Percentiles rank a stretch among this genome's conserved stretches.
Evolutionary conservation across 2,329 filamentous ascomycete species (phyloP).

Genomic region (Pyricularia pennisetigena): DNA sequence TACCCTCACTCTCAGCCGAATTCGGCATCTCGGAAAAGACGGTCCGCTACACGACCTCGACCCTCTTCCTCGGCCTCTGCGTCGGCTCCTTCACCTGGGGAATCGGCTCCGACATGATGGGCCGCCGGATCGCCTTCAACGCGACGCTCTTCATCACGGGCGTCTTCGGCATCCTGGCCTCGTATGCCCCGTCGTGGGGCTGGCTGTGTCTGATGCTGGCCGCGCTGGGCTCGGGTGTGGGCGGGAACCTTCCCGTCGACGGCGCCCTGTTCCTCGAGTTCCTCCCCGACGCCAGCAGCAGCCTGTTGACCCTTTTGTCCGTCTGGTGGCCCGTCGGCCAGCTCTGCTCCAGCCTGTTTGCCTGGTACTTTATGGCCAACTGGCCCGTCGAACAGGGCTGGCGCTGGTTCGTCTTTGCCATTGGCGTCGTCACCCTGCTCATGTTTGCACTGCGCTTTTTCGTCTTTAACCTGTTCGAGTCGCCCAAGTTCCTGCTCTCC

Average conservation of each 20-base stretch:
- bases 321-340: constrained; percentile 84
- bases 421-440: constrained; percentile 61
- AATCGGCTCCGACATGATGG: constrained; percentile 66
- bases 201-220: constrained; percentile 50
- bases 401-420: constrained; percentile 62
- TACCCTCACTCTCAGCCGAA: constrained; percentile 64
- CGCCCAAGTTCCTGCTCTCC: constrained; percentile 73
- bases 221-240: constrained; percentile 57
- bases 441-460: constrained; percentile 77
- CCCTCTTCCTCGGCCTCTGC: constrained; percentile 67
- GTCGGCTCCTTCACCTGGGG: constrained; percentile 76
- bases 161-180: constrained; percentile 62
- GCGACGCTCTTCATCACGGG: constrained; percentile 65
- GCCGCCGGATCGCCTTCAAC: constrained; percentile 75
- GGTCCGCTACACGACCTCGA: constrained; percentile 72
- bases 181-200: constrained; percentile 59
- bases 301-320: constrained; percentile 68
- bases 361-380: constrained; percentile 66
- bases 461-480: constrained; percentile 74
- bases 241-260: constrained; percentile 70
- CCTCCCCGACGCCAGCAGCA: constrained; percentile 62
- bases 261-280: constrained; percentile 79
- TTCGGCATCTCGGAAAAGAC: constrained; percentile 61
- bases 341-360: constrained; percentile 59
- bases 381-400: constrained; percentile 64